A percentile compares a stretch with the other conserved stretches of the same genome.
These are phyloP conservation scores for Marasmius oreades DNA, from an alignment of 1,284 basidiomycete species.

Conservation along the genomic window DNA sequence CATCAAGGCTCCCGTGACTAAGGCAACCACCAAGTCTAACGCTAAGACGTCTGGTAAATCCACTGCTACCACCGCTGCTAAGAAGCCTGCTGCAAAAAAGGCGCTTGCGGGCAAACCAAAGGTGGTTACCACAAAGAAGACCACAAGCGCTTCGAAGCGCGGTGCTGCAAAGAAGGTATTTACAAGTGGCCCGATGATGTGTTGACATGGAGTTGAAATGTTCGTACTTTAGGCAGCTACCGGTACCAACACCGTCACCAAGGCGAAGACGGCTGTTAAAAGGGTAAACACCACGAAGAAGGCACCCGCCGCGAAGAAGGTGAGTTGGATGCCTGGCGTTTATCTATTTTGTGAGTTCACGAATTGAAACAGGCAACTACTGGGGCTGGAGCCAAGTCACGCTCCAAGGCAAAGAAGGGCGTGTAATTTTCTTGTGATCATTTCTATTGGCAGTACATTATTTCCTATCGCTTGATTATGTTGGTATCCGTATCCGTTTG, in stretches of 20 bases:
- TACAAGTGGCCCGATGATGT: conserved; percentile 2
- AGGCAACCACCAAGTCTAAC: conserved; percentile 24
- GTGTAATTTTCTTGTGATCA: conserved; percentile 5
- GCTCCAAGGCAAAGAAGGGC: conserved; percentile 32
- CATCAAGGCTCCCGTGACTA: conserved; percentile 28
- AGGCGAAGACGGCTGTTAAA: conserved; percentile 37
- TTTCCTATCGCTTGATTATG: not conserved
- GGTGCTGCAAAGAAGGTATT: conserved; percentile 29
- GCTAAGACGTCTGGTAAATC: conserved; percentile 31
- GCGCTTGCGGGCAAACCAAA: conserved; percentile 34
- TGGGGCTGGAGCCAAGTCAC: conserved; percentile 28
- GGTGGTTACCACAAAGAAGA: conserved; percentile 31
- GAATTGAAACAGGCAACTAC: conserved; percentile 17
- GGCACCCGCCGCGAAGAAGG: conserved; percentile 29
- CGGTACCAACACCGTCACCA: conserved; percentile 30
- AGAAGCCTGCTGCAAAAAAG: conserved; percentile 32
- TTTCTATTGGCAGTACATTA: not conserved
- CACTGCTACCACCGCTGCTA: conserved; percentile 12
- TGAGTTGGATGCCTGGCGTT: conserved; percentile 17
- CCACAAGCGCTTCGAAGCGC: conserved; percentile 26
- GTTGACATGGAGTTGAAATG: conserved; percentile 3
- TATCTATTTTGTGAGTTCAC: conserved; percentile 6
- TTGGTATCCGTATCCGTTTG: not conserved
- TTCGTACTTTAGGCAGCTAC: conserved; percentile 29
- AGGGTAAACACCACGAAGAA: conserved; percentile 29